phyloP scores from a whole-genome alignment of 2,329 filamentous ascomycete genomes.

The Neonectria ditissima region DNA sequence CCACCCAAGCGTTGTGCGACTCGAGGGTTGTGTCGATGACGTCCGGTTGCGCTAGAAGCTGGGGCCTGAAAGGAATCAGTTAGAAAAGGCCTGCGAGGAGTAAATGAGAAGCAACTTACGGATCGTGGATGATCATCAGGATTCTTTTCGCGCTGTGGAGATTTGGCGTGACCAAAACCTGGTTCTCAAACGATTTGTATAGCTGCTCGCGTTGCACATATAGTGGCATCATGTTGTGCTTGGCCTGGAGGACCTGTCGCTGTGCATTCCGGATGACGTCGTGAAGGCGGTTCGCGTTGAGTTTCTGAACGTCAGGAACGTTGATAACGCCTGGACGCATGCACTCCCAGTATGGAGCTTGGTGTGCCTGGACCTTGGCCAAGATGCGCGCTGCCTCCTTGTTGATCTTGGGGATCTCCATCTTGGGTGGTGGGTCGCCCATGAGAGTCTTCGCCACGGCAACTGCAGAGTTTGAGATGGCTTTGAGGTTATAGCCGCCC shows the following conservation, averaged over 20 bases:
- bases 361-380: constrained; percentile 69
- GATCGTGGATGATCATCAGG: constrained; percentile 90
- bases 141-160: constrained; percentile 76
- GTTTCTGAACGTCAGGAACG: constrained; percentile 62
- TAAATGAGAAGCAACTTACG: constrained; percentile 64
- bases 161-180: constrained; percentile 83
- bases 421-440: constrained; percentile 85
- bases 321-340: constrained; percentile 77
- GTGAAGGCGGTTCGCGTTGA: constrained; percentile 75
- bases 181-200: constrained; percentile 84
- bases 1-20: constrained; percentile 88
- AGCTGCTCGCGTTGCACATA: constrained; percentile 81
- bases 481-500: constrained; percentile 93
- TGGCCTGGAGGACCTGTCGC: constrained; percentile 75
- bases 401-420: constrained; percentile 68
- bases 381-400: constrained; percentile 68
- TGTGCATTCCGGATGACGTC: constrained; percentile 86
- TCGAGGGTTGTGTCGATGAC: constrained; percentile 79
- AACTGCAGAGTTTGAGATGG: constrained; percentile 92
- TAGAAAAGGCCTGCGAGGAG: background rate
- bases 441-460: constrained; percentile 93
- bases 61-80: constrained; percentile 62
- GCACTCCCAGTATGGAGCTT: constrained; percentile 86
- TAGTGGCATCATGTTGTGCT: constrained; percentile 82
- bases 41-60: constrained; percentile 75